Evolutionary conservation across 108 stramenopile genomes (phyloP), one percentile per base, ranked within the genome.

Genomic region (Skeletonema tropicum): DNA sequence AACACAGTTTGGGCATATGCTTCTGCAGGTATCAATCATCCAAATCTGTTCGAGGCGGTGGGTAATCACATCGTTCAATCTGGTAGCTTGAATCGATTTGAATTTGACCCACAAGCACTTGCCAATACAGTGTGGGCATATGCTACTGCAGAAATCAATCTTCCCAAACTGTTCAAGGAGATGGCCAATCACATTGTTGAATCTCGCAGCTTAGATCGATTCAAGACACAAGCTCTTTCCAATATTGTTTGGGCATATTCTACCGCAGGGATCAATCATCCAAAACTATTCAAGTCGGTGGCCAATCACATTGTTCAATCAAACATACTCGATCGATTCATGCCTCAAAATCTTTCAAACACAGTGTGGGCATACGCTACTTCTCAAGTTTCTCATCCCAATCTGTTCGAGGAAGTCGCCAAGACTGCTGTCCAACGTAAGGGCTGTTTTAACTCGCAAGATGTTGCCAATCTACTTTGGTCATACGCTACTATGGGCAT

Each of bases 401-500:
- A 62, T 32, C 33, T 62, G 33, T 35, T 62, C 6, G 1, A 62
- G 61, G 35, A 62, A 62, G 32, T 62, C 17, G 25, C 61, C 30
- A 21, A 35, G 5, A 70, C 64, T 15, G 69, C 80, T 39, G 62
- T 75, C 5, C 39, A 55, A 46, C 60, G 55, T 6, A 30, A 49
- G 10, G 36, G 32, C 7, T 74, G 67, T 11, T 84, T 84, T 45
- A 71, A 48, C 11, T 39, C 76, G 2, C 84, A 85, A 52, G 72
- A 75, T 5, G 49, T 85, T 52, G 70, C 80, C 12, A 85, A 82
- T 57, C 35, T 82, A 19, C 64, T 85, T 36, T 85, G 84, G 84
- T 46, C 79, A 6, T 80, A 70, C 33, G 58, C 80, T 45, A 49
- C 75, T 0, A 57, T 55, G 2, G 81, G 77, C 14, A 42, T 58